Conservation (phyloP, 441 rosid species). For the Syzygium syzygioides region DNA sequence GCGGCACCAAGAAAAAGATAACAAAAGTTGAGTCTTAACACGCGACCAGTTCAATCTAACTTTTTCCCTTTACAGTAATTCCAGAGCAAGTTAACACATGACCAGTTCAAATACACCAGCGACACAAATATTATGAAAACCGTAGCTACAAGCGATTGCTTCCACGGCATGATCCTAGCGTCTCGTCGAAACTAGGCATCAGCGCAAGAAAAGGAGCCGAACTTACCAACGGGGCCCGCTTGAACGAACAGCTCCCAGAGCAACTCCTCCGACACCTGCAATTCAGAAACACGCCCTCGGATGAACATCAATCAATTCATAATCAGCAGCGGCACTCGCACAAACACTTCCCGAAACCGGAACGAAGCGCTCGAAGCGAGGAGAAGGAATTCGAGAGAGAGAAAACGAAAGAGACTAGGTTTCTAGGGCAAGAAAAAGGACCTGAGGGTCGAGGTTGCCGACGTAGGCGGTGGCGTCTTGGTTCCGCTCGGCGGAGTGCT, state of each 20-base stretch:
- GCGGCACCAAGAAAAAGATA: not conserved
- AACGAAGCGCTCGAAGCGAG: not conserved
- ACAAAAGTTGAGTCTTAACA: not conserved
- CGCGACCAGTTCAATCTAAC: not conserved
- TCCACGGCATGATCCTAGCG: not conserved
- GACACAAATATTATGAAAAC: not conserved
- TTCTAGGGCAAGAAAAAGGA: not conserved
- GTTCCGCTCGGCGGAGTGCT: slow-evolving; percentile 93
- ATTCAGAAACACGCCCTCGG: not conserved
- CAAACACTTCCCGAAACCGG: not conserved
- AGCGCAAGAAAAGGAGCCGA: not conserved
- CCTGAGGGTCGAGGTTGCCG: slow-evolving; percentile 95
- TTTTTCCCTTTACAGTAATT: not conserved
- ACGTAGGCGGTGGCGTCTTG: slow-evolving; percentile 98
- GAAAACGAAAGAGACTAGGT: not conserved
- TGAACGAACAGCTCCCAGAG: slow-evolving; percentile 96
- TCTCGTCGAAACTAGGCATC: not conserved
- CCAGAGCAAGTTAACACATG: not conserved
- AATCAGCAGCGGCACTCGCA: not conserved
- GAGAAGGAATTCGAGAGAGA: not conserved
- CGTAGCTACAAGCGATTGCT: not conserved
- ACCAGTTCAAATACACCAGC: not conserved
- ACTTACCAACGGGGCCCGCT: slow-evolving; percentile 94
- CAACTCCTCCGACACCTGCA: slow-evolving; percentile 73
- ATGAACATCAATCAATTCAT: not conserved